Evolutionary conservation across 768 basidiomycete genomes (phyloP).

Genomic region (Boletellus ananas): DNA sequence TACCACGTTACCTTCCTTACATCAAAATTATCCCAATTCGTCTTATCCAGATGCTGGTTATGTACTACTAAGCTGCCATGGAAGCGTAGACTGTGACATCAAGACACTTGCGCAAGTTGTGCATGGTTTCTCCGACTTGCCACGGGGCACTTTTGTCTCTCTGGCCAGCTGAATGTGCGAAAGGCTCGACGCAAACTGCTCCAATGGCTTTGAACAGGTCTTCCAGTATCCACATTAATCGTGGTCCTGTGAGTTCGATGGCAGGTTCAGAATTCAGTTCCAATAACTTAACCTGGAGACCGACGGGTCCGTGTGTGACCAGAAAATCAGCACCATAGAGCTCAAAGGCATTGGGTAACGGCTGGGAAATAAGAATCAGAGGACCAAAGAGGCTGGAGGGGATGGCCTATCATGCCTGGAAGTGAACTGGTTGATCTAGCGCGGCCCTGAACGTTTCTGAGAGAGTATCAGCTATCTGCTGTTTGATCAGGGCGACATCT

Average conservation of each 20-base stretch:
- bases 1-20: neutral
- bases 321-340: constrained; percentile 94
- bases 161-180: constrained; percentile 22
- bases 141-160: constrained; percentile 30
- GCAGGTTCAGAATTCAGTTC: constrained; percentile 97
- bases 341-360: constrained; percentile 89
- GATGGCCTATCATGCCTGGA: constrained; percentile 54
- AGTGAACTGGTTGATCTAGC: constrained; percentile 74
- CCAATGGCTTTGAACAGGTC: constrained; percentile 75
- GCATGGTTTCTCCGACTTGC: constrained; percentile 48
- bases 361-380: constrained; percentile 39
- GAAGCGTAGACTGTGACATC: constrained; percentile 47
- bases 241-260: constrained; percentile 85
- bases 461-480: constrained; percentile 61
- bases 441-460: constrained; percentile 86
- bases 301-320: constrained; percentile 44
- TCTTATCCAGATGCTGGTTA: neutral
- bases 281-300: constrained; percentile 66
- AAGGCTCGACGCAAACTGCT: constrained; percentile 67
- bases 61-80: constrained; percentile 5
- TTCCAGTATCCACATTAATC: constrained; percentile 76
- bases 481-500: constrained; percentile 51
- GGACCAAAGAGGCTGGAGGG: neutral
- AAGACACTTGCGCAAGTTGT: constrained; percentile 66
- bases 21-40: neutral